Evolutionary conservation across 129 eudicot species (phyloP).

Genomic region (Oenanthe sinensis): DNA sequence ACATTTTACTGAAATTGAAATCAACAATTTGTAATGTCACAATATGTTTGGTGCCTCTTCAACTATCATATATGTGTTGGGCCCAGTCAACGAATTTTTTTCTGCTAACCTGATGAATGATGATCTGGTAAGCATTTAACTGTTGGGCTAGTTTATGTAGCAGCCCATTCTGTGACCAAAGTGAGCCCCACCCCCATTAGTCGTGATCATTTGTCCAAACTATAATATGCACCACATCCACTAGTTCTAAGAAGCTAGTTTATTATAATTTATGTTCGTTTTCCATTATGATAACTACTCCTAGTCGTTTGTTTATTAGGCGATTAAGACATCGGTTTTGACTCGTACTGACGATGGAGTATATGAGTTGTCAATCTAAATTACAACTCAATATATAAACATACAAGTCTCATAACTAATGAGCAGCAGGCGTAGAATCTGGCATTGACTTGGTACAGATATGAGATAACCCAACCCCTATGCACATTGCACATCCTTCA

Average conservation of each 20-base stretch:
- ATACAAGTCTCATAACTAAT: neutral
- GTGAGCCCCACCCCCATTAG: no score
- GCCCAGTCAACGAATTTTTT: neutral
- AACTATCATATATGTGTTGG: neutral
- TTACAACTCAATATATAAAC: neutral
- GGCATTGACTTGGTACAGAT: slow-evolving; percentile 1
- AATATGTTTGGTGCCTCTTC: neutral
- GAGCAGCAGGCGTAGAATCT: neutral
- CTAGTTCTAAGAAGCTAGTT: neutral
- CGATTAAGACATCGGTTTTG: neutral
- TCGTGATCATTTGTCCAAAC: no score
- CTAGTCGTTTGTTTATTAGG: neutral
- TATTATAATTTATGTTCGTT: neutral
- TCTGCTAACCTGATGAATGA: neutral
- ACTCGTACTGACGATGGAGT: neutral
- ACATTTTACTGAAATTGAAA: no score
- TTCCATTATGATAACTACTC: neutral
- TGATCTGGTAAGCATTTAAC: neutral
- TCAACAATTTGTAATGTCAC: neutral
- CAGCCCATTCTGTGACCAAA: neutral
- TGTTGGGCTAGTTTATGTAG: neutral
- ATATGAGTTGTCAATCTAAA: neutral
- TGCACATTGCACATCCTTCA: neutral
- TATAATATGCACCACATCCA: neutral
- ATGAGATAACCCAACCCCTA: neutral